Conservation (phyloP, 1,139 yeast genomes). For the Kurtzmaniella quercitrusa region DNA sequence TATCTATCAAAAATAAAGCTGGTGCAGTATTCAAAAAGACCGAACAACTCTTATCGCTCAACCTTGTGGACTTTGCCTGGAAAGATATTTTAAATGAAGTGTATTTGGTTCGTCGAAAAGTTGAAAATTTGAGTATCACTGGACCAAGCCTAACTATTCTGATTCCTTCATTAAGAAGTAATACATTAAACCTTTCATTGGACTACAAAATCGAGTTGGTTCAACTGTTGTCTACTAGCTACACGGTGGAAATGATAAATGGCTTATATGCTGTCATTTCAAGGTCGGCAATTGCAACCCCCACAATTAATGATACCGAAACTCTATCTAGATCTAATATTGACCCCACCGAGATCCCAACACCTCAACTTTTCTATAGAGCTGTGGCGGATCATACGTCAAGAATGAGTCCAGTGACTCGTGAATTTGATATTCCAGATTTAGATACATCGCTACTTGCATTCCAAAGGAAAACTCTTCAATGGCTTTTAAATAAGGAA, state of each 20-base stretch:
- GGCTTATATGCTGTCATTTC: not conserved
- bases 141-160: not conserved
- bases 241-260: constrained; percentile 5
- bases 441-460: constrained; percentile 46
- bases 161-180: not conserved
- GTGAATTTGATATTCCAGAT: constrained; percentile 39
- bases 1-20: constrained; percentile 5
- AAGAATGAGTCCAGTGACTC: constrained; percentile 16
- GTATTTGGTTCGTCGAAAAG: not conserved
- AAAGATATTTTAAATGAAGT: constrained; percentile 3
- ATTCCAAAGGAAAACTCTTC: constrained; percentile 61
- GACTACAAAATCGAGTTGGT: constrained; percentile 6
- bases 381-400: constrained; percentile 31
- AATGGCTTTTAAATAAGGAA: constrained; percentile 64
- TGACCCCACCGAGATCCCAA: constrained; percentile 13
- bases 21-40: constrained; percentile 3
- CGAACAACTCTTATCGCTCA: constrained; percentile 5
- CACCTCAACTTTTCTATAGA: constrained; percentile 31
- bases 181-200: not conserved
- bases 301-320: constrained; percentile 3
- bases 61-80: constrained; percentile 5
- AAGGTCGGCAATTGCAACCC: not conserved
- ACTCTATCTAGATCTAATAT: constrained; percentile 2
- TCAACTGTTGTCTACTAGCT: constrained; percentile 4
- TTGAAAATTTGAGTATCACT: not conserved